A percentile compares a stretch with the other conserved stretches of the same genome.
phyloP scores from a whole-genome alignment of 2,329 filamentous ascomycete genomes.

The Aureobasidium sp. region DNA sequence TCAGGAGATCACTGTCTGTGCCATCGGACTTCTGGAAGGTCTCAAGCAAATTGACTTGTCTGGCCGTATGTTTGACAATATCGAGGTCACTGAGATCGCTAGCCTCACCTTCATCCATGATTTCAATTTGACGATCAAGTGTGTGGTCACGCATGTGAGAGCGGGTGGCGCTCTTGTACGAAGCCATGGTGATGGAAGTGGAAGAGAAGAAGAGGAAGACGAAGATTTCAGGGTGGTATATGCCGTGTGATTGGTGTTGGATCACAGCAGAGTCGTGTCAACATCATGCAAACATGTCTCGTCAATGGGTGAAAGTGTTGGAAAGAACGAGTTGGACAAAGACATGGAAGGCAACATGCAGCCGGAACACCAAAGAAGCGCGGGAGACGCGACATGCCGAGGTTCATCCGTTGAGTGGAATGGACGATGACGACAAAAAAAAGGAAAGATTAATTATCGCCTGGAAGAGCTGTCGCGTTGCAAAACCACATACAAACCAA shows the following conservation, averaged over 20 bases:
- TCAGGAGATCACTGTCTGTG: background rate
- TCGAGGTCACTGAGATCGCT: slow-evolving; percentile 10
- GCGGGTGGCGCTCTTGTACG: background rate
- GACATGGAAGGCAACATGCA: background rate
- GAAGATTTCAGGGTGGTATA: background rate
- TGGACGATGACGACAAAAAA: slow-evolving; percentile 7
- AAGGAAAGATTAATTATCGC: background rate
- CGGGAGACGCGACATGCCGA: background rate
- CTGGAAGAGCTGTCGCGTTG: background rate
- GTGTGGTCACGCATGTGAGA: slow-evolving; percentile 1
- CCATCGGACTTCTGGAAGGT: background rate
- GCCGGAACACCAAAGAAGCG: background rate
- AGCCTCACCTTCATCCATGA: slow-evolving; percentile 2
- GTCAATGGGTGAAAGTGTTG: background rate
- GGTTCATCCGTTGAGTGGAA: background rate
- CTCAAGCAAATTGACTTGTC: slow-evolving; percentile 3
- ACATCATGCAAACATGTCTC: background rate
- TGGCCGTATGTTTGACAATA: slow-evolving; percentile 10
- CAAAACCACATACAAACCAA: slow-evolving; percentile 4
- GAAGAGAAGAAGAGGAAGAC: background rate
- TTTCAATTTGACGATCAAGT: background rate
- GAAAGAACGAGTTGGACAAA: slow-evolving; percentile 2
- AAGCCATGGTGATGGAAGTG: background rate
- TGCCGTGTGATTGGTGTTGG: background rate
- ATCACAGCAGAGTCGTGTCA: background rate